These are phyloP conservation scores for Vaccinium corymbosum DNA, from an alignment of 148 eudicot species.

Conservation along the genomic window DNA sequence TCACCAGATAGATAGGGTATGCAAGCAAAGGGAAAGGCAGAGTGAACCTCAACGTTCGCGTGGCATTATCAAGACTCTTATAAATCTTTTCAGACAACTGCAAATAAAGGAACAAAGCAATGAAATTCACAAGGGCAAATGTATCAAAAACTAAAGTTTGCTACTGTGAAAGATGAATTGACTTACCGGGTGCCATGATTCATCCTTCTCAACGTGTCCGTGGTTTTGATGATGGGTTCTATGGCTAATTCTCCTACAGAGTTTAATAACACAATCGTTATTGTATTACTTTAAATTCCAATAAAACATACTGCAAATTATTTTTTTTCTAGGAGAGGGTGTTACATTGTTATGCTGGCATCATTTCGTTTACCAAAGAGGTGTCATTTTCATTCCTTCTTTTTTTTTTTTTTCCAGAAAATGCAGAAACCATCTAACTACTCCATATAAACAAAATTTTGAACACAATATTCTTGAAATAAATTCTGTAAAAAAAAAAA, in stretches of 20 bases:
- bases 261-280: background rate
- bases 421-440: too few relatives aligned
- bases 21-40: conserved; percentile 56
- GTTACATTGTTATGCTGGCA: background rate
- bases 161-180: background rate
- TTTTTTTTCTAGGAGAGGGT: background rate
- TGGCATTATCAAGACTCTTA: conserved; percentile 29
- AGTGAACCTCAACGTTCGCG: conserved; percentile 41
- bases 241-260: conserved; percentile 55
- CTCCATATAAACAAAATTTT: background rate
- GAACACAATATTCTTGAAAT: background rate
- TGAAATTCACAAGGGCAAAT: background rate
- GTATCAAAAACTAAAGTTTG: background rate
- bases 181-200: conserved; percentile 60
- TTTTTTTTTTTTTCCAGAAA: background rate
- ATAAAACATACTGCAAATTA: background rate
- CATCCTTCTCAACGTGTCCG: conserved; percentile 50
- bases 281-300: background rate
- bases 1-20: conserved; percentile 52
- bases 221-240: conserved; percentile 63
- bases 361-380: background rate
- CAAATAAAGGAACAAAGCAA: background rate
- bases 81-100: conserved; percentile 48
- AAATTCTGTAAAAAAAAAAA: background rate
- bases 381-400: background rate